Percentiles rank a stretch among this genome's conserved stretches.
phyloP scores from a whole-genome alignment of 192 early-diverging fungal genomes.

The Dissophora globulifera region DNA sequence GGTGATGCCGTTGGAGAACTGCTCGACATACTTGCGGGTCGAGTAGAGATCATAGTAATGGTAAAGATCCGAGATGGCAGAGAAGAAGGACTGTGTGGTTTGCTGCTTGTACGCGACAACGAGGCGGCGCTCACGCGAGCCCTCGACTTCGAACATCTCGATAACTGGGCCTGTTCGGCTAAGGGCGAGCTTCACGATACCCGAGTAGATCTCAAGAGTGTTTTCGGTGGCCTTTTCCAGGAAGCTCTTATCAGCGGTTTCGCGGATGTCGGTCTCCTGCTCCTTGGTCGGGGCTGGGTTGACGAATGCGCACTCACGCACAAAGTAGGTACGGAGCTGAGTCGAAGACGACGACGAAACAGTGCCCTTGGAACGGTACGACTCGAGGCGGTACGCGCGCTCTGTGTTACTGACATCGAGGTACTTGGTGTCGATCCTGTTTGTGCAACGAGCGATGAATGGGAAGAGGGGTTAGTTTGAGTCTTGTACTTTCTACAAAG shows the following conservation, averaged over 20 bases:
- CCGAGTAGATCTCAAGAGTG: conserved; percentile 88
- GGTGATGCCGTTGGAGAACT: conserved; percentile 98
- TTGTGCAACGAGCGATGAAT: background rate
- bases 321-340: conserved; percentile 95
- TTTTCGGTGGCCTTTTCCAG: conserved; percentile 93
- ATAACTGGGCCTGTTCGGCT: conserved; percentile 91
- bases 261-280: conserved; percentile 79
- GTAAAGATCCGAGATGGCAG: conserved; percentile 96
- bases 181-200: conserved; percentile 87
- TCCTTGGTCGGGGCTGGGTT: conserved; percentile 81
- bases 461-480: no score
- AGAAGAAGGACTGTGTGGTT: conserved; percentile 91
- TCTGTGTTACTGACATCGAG: conserved; percentile 79
- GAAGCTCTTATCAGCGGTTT: conserved; percentile 91
- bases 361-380: conserved; percentile 95
- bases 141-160: conserved; percentile 90
- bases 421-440: conserved; percentile 90
- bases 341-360: conserved; percentile 85
- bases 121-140: conserved; percentile 86
- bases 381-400: conserved; percentile 90
- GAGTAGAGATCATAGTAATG: conserved; percentile 97
- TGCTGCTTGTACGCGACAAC: conserved; percentile 92
- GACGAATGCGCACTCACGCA: conserved; percentile 91
- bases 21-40: conserved; percentile 98
- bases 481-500: no score